Percentiles rank a stretch among this genome's conserved stretches.
Conservation (phyloP, 495 filamentous ascomycete genomes). For the Podospora sp. region DNA sequence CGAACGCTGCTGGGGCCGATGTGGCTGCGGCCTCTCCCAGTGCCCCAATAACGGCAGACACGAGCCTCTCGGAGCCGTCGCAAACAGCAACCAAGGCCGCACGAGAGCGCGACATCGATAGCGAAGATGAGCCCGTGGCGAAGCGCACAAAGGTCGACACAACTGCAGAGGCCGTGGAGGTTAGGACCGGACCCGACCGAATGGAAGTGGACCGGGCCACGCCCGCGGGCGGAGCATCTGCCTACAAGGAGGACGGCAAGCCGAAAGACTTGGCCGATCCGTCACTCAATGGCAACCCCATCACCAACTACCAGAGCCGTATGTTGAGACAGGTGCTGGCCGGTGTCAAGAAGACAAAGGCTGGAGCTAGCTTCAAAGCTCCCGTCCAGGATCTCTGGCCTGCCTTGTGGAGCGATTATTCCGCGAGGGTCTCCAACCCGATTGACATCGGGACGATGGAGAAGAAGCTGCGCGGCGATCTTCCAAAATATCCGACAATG, state of each 20-base stretch:
- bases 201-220: slow-evolving; percentile 28
- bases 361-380: slow-evolving; percentile 68
- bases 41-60: slow-evolving; percentile 33
- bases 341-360: slow-evolving; percentile 79
- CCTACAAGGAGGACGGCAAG: slow-evolving; percentile 18
- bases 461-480: slow-evolving; percentile 67
- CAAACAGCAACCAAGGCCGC: slow-evolving; percentile 55
- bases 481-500: slow-evolving; percentile 63
- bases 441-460: slow-evolving; percentile 88
- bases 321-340: slow-evolving; percentile 57
- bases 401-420: slow-evolving; percentile 63
- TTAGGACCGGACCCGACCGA: slow-evolving; percentile 22
- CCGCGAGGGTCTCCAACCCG: slow-evolving; percentile 67
- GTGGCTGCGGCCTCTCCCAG: slow-evolving; percentile 22
- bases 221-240: not conserved
- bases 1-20: slow-evolving; percentile 12
- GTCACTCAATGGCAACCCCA: slow-evolving; percentile 34
- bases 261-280: slow-evolving; percentile 31
- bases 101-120: slow-evolving; percentile 73
- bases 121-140: slow-evolving; percentile 70
- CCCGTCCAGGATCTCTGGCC: slow-evolving; percentile 67
- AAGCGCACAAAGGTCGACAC: slow-evolving; percentile 67
- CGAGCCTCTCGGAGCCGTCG: slow-evolving; percentile 41
- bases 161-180: slow-evolving; percentile 33
- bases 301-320: slow-evolving; percentile 51